A percentile compares a stretch with the other conserved stretches of the same genome.
phyloP scores from a whole-genome alignment of 176 grass and related monocot species.

The Hyparrhenia diplandra region DNA sequence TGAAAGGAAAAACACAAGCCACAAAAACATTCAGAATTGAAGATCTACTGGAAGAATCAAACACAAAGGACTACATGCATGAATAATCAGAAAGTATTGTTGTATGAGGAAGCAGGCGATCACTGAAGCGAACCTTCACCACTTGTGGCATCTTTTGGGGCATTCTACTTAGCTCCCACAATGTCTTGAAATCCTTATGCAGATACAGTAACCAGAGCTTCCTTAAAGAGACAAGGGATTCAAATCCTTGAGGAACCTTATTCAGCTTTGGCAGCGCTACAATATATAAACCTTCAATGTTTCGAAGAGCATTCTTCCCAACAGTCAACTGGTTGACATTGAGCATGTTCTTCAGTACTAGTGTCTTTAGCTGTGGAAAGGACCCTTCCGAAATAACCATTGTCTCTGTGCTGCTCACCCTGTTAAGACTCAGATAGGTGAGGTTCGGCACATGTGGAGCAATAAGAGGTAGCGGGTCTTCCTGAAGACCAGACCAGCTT shows the following conservation, averaged over 20 bases:
- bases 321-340: constrained; percentile 13
- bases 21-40: not conserved
- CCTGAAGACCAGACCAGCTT: not conserved
- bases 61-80: not conserved
- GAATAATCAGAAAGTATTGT: not conserved
- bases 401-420: not conserved
- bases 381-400: constrained; percentile 1
- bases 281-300: constrained; percentile 16
- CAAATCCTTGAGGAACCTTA: constrained; percentile 9
- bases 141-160: not conserved
- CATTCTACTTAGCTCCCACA: not conserved
- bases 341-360: not conserved
- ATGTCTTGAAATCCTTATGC: not conserved
- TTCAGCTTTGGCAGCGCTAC: not conserved
- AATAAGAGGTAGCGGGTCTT: constrained; percentile 23
- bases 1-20: not conserved
- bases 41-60: not conserved
- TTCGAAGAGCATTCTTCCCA: not conserved
- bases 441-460: constrained; percentile 13
- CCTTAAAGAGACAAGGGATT: constrained; percentile 2
- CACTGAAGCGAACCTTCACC: not conserved
- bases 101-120: not conserved
- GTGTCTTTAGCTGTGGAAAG: constrained; percentile 18
- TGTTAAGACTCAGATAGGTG: no score
- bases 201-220: not conserved